Evolutionary conservation across 2,329 filamentous ascomycete species (phyloP).

Genomic region (Colletotrichum higginsianum): DNA sequence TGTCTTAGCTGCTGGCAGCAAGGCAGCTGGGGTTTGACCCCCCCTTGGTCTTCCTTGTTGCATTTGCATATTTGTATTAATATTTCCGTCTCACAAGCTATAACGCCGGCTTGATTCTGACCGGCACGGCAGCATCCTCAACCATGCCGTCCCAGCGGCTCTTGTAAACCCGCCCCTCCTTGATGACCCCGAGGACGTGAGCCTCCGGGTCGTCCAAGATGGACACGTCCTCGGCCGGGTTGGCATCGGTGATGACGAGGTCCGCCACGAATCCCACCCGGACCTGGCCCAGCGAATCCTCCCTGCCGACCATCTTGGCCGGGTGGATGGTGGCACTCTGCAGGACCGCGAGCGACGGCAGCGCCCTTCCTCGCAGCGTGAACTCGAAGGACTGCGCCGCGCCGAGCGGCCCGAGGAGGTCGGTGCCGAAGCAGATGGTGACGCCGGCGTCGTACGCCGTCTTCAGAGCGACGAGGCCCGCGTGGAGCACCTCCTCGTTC

Average conservation of each 20-base stretch:
- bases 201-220: constrained; percentile 63
- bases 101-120: constrained; percentile 33
- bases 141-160: constrained; percentile 45
- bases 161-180: constrained; percentile 64
- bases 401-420: constrained; percentile 51
- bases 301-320: constrained; percentile 63
- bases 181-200: constrained; percentile 65
- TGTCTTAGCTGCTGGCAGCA: neutral
- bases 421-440: constrained; percentile 68
- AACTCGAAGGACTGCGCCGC: constrained; percentile 53
- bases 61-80: neutral
- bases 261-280: constrained; percentile 67
- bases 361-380: constrained; percentile 46
- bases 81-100: neutral
- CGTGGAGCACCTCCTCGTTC: constrained; percentile 64
- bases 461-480: constrained; percentile 62
- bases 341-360: constrained; percentile 47
- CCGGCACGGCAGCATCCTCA: constrained; percentile 40
- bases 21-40: too few species aligned
- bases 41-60: neutral
- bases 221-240: constrained; percentile 68
- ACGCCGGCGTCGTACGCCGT: constrained; percentile 68
- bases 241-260: constrained; percentile 64
- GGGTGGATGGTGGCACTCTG: constrained; percentile 60
- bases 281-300: constrained; percentile 64